Evolutionary conservation across 2,329 filamentous ascomycete genomes (phyloP), one percentile per base, ranked within the genome.

Genomic region (Colletotrichum sojae): DNA sequence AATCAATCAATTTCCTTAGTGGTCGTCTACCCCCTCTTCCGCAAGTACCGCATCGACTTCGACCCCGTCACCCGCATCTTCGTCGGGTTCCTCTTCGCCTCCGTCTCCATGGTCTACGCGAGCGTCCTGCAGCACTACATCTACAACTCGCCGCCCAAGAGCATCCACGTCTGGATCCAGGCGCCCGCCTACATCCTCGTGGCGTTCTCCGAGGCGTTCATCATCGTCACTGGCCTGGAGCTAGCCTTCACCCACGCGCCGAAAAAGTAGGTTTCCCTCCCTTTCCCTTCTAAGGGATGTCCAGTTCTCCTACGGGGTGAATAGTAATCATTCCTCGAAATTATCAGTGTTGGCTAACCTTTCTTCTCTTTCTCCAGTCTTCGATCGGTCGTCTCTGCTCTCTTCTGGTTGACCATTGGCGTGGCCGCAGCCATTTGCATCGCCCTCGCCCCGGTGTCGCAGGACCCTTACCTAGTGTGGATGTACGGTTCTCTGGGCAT

Each of bases 211-310:
- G 88, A 91, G 76, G 89, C 90, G 69, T 88, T 91, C 74, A 88
- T 88, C 52, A 90, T 88, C 16, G 89, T 93, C 71, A 92, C 91
- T 1, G 88, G 89, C 68, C 85, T 92, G 12, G 91, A 93, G 77
- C 92, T 93, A 73, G 91, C 90, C 20, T 93, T 90, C 79, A 92
- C 90, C 75, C 92, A 93, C 78, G 91, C 91, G 0, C 91, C 91
- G 3, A 69, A 65, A 18, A 69, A 69, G 61, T 69, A 43, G 65
- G 54, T 22, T 12, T 9, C 27, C 18, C 20, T 2, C 22, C 25
- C 4, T 31, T 15, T 10, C 27, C 27, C 27, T 31, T 31, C 27
- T 9, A 31, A 9, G 8, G 6, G 8, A 31, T 31, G 2, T 31
- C 6, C 27, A 8, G 8, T 31, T 31, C 27, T 31, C 27, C 6